A percentile compares a stretch with the other conserved stretches of the same genome.
Evolutionary conservation across 257 asterid species (phyloP).

Genomic region (Parsonsia alboflavescens): DNA sequence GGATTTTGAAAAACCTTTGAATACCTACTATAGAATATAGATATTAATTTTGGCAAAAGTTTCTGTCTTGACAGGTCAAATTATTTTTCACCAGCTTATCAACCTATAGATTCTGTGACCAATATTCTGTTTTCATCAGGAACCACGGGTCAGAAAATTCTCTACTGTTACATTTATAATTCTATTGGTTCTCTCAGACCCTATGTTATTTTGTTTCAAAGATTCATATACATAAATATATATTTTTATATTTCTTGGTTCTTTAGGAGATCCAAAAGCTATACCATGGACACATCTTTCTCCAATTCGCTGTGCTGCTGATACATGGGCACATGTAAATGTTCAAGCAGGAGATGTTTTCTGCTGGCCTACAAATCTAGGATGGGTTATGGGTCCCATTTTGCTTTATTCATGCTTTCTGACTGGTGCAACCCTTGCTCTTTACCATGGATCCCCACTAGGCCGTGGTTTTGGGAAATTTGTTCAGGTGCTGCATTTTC

Average conservation of each 20-base stretch:
- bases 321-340: slow-evolving; percentile 65
- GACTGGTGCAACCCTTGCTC: slow-evolving; percentile 82
- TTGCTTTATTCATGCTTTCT: slow-evolving; percentile 74
- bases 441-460: slow-evolving; percentile 94
- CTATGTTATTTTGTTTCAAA: not conserved
- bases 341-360: slow-evolving; percentile 55
- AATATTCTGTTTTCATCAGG: slow-evolving; percentile 91
- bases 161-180: not conserved
- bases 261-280: slow-evolving; percentile 91
- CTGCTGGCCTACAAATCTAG: slow-evolving; percentile 97
- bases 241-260: slow-evolving; percentile 3
- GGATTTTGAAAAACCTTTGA: not conserved
- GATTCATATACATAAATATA: not conserved
- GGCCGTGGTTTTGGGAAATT: slow-evolving; percentile 79
- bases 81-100: slow-evolving; percentile 54
- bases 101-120: slow-evolving; percentile 60
- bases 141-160: slow-evolving; percentile 60
- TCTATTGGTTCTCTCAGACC: not conserved
- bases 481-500: slow-evolving; percentile 53
- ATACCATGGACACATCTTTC: slow-evolving; percentile 93
- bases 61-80: slow-evolving; percentile 47
- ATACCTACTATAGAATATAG: not conserved
- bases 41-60: slow-evolving; percentile 5
- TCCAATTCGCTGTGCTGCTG: slow-evolving; percentile 83
- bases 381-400: slow-evolving; percentile 97